A percentile compares a stretch with the other conserved stretches of the same genome.
Evolutionary conservation across 805 yeast genomes (phyloP).

Genomic region (Zygosaccharomyces rouxii): DNA sequence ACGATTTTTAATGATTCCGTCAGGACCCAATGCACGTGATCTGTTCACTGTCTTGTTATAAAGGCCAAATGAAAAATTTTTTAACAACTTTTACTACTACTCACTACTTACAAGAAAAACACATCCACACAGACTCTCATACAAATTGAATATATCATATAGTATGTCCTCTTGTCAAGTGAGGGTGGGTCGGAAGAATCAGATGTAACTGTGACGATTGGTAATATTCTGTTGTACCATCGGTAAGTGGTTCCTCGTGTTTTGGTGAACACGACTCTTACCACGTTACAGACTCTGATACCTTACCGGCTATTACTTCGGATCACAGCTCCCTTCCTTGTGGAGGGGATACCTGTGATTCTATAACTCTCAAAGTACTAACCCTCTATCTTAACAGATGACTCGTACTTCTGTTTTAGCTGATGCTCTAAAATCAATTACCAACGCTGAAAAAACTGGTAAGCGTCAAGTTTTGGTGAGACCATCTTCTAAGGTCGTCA

Average conservation of each 20-base stretch:
- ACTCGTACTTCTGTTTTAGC: slow-evolving; percentile 98
- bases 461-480: slow-evolving; percentile 97
- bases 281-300: slow-evolving; percentile 8
- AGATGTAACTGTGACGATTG: slow-evolving; percentile 3
- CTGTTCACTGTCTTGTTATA: not conserved
- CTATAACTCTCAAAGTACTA: slow-evolving; percentile 8
- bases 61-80: not conserved
- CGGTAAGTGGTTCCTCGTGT: slow-evolving; percentile 1
- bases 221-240: not conserved
- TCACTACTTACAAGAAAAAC: not conserved
- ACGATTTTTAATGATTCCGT: not conserved
- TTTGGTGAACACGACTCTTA: slow-evolving; percentile 4
- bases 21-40: not conserved
- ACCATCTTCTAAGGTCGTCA: slow-evolving; percentile 96
- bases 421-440: slow-evolving; percentile 95
- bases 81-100: not conserved
- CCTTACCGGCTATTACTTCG: slow-evolving; percentile 2
- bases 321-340: not conserved
- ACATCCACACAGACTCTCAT: not conserved
- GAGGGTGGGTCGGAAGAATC: slow-evolving; percentile 6
- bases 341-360: slow-evolving; percentile 2
- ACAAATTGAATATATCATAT: not conserved
- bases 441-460: slow-evolving; percentile 99
- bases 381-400: slow-evolving; percentile 46
- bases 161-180: slow-evolving; percentile 3